Evolutionary conservation across 495 filamentous ascomycete species (phyloP).

Genomic region (Xylaria flabelliformis): DNA sequence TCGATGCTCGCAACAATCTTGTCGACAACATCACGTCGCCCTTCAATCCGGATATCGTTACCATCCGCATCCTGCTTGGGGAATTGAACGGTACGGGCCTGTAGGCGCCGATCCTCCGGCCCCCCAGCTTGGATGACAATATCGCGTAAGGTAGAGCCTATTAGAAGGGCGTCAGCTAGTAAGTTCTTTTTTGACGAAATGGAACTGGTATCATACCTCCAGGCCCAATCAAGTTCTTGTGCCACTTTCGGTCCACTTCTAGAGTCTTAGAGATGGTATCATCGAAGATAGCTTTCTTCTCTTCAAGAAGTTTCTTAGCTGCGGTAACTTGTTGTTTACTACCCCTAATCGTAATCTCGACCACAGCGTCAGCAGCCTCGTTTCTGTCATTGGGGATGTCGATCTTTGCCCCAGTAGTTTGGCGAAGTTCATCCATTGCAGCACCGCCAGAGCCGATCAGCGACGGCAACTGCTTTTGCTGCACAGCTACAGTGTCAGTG

Average conservation of each 20-base stretch:
- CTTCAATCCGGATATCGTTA: slow-evolving; percentile 86
- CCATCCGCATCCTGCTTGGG: slow-evolving; percentile 79
- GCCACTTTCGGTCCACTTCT: slow-evolving; percentile 88
- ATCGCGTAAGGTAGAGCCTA: slow-evolving; percentile 84
- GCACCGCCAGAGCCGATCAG: slow-evolving; percentile 88
- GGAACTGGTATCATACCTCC: slow-evolving; percentile 64
- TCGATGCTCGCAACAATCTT: slow-evolving; percentile 85
- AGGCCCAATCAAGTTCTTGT: slow-evolving; percentile 86
- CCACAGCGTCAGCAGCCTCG: slow-evolving; percentile 65
- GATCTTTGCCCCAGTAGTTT: slow-evolving; percentile 81
- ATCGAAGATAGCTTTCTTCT: slow-evolving; percentile 84
- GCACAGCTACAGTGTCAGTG: slow-evolving; percentile 78
- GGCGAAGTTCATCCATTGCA: slow-evolving; percentile 87
- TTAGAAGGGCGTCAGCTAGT: slow-evolving; percentile 43
- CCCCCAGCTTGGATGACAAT: slow-evolving; percentile 90
- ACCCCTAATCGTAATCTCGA: slow-evolving; percentile 88
- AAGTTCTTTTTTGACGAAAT: not conserved
- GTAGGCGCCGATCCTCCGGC: slow-evolving; percentile 78
- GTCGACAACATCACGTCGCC: slow-evolving; percentile 79
- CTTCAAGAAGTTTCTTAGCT: slow-evolving; percentile 85
- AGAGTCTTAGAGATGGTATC: slow-evolving; percentile 82
- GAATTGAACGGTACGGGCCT: slow-evolving; percentile 88
- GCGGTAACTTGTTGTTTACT: slow-evolving; percentile 87
- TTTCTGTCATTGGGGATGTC: slow-evolving; percentile 76
- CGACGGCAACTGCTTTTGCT: slow-evolving; percentile 84